Percentiles rank a stretch among this genome's conserved stretches.
phyloP scores from a whole-genome alignment of 306 rosid genomes.

The Sesbania bispinosa region DNA sequence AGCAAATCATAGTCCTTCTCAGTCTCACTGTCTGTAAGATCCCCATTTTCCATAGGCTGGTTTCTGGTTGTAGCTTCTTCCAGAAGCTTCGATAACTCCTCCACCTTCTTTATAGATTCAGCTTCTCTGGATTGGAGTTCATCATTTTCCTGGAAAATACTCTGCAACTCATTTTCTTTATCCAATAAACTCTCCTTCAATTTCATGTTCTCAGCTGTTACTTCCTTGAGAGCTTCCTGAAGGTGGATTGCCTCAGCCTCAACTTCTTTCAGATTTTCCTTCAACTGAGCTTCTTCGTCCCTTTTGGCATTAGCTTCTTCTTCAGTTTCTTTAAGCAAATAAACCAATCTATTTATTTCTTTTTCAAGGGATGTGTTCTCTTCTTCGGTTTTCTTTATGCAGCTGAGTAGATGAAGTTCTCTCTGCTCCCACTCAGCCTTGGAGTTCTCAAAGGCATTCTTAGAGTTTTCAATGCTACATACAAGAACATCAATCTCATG shows the following conservation, averaged over 20 bases:
- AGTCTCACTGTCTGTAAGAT: constrained; percentile 83
- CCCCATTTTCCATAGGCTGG: constrained; percentile 65
- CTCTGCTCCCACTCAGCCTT: constrained; percentile 79
- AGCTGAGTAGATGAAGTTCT: constrained; percentile 61
- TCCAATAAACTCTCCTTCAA: constrained; percentile 76
- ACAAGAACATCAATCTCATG: constrained; percentile 62
- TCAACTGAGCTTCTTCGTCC: constrained; percentile 82
- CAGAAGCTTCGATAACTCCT: constrained; percentile 72
- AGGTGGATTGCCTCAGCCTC: constrained; percentile 83
- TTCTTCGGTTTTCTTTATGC: constrained; percentile 67
- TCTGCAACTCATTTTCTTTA: constrained; percentile 83
- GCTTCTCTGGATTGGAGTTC: constrained; percentile 70
- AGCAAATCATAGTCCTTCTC: constrained; percentile 89
- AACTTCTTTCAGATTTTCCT: constrained; percentile 84
- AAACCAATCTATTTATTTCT: constrained; percentile 64
- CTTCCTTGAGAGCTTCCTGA: constrained; percentile 89
- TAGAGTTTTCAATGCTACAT: constrained; percentile 46
- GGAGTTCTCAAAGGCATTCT: constrained; percentile 49
- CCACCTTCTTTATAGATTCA: constrained; percentile 62
- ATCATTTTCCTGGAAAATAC: constrained; percentile 65
- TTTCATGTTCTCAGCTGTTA: constrained; percentile 73
- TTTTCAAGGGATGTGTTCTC: constrained; percentile 54
- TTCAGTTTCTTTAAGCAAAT: constrained; percentile 66
- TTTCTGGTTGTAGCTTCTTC: constrained; percentile 73
- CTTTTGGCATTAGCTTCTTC: constrained; percentile 60